phyloP scores from a whole-genome alignment of 225 moss, liverwort and hornwort species.

The Antitrichia curtipendula region DNA sequence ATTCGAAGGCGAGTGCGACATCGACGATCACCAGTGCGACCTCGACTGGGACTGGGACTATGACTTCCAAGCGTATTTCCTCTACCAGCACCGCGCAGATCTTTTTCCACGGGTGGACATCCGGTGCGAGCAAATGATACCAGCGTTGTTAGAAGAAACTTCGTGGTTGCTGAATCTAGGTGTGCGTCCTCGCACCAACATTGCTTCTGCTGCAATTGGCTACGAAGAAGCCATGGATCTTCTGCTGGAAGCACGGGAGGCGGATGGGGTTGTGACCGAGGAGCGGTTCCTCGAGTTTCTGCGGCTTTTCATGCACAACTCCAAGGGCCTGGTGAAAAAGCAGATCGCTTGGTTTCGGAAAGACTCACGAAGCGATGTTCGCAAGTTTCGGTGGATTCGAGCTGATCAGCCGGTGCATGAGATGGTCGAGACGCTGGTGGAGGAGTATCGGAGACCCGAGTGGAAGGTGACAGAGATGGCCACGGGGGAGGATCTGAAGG shows the following conservation, averaged over 20 bases:
- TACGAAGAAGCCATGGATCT: constrained; percentile 27
- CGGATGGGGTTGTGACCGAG: neutral
- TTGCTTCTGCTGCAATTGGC: constrained; percentile 19
- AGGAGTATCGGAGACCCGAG: neutral
- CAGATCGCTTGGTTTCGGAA: constrained; percentile 25
- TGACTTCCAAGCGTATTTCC: constrained; percentile 15
- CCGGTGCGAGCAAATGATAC: constrained; percentile 6
- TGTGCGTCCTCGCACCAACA: neutral
- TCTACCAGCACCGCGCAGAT: neutral
- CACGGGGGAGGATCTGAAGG: neutral
- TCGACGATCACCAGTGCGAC: neutral
- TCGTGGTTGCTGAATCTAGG: neutral
- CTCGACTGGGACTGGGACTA: neutral
- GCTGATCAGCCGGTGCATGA: neutral
- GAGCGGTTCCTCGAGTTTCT: neutral
- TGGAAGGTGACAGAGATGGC: neutral
- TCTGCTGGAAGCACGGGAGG: neutral
- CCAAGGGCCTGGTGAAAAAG: constrained; percentile 10
- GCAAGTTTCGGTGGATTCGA: constrained; percentile 19
- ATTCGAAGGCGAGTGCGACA: neutral
- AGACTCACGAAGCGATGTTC: neutral
- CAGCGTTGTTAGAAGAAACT: constrained; percentile 3
- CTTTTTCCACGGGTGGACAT: neutral
- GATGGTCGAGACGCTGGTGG: neutral
- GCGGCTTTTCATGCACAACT: neutral